Evolutionary conservation across 2,329 filamentous ascomycete genomes (phyloP).

Genomic region (Cladosporium sp.): DNA sequence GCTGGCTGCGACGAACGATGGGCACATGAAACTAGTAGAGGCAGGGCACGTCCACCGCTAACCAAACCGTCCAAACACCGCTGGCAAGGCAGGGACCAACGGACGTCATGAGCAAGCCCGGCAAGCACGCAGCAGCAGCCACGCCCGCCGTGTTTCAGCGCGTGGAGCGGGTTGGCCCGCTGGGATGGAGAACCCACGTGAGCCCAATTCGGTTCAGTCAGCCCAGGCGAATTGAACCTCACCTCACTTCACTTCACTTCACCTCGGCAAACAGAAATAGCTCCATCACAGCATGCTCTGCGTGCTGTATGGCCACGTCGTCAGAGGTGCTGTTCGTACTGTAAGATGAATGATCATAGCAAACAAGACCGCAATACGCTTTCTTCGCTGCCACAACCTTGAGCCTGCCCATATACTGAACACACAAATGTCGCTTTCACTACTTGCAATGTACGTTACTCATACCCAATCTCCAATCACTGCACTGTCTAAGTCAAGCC

Average conservation of each 20-base stretch:
- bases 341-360: background rate
- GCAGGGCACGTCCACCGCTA: background rate
- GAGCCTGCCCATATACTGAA: no score
- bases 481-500: no score
- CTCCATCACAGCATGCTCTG: background rate
- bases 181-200: background rate
- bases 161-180: background rate
- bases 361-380: no score
- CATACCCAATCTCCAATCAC: no score
- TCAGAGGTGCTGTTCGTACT: background rate
- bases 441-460: no score
- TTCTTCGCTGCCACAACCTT: no score
- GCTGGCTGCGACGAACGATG: slow-evolving; percentile 1
- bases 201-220: background rate
- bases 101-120: background rate
- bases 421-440: no score
- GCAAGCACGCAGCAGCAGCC: background rate
- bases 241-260: background rate
- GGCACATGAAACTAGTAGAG: background rate
- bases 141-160: background rate
- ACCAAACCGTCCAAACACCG: background rate
- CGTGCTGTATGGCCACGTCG: background rate
- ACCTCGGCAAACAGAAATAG: no score
- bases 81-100: no score
- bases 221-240: background rate